Evolutionary conservation across 768 basidiomycete species (phyloP).

Genomic region (Russula earlei): DNA sequence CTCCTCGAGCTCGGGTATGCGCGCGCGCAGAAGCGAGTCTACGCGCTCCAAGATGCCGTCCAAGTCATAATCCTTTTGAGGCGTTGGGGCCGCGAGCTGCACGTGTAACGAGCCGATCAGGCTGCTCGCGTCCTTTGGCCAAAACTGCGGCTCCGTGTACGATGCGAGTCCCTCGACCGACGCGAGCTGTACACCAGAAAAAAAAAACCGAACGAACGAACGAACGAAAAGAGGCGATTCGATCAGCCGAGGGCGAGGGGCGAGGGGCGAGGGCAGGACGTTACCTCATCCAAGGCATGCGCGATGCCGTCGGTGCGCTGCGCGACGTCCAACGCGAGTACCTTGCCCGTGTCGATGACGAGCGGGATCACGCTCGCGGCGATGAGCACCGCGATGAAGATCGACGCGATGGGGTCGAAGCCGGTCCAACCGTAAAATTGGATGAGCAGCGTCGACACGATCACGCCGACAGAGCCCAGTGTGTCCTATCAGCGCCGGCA

Average conservation of each 20-base stretch:
- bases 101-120: conserved; percentile 90
- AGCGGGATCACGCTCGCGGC: conserved; percentile 93
- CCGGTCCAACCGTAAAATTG: conserved; percentile 97
- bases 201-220: too few species aligned
- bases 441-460: conserved; percentile 91
- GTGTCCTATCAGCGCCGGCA: conserved; percentile 54
- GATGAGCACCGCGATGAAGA: conserved; percentile 93
- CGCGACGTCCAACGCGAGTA: conserved; percentile 82
- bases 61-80: conserved; percentile 42
- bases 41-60: conserved; percentile 74
- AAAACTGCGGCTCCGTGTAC: conserved; percentile 78
- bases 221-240: too few species aligned
- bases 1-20: conserved; percentile 78
- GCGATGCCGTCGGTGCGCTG: conserved; percentile 46
- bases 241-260: neutral
- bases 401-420: conserved; percentile 94
- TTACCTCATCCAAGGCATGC: conserved; percentile 54
- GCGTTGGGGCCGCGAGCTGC: conserved; percentile 41
- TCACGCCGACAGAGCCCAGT: conserved; percentile 94
- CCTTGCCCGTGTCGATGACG: conserved; percentile 85
- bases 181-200: conserved; percentile 40
- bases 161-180: conserved; percentile 73
- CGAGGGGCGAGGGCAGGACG: conserved; percentile 15
- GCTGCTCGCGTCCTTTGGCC: conserved; percentile 86
- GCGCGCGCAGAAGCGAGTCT: conserved; percentile 55